Conservation (phyloP, 2,329 filamentous ascomycete genomes). For the Cadophora sp. region DNA sequence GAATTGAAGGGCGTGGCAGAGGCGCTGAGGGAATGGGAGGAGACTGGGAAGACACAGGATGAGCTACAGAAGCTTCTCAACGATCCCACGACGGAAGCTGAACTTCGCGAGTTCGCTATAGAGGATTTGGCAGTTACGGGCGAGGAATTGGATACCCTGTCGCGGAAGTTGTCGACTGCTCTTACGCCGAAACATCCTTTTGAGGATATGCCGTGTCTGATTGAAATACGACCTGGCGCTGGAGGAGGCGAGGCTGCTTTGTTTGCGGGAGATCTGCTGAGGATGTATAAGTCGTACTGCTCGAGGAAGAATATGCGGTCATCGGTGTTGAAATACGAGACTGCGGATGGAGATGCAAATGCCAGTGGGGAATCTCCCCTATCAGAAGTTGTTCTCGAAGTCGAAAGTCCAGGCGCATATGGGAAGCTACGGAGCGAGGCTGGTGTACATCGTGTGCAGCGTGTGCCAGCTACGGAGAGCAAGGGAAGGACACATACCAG, state of each 20-base stretch:
- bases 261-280: slow-evolving; percentile 85
- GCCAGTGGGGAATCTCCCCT: slow-evolving; percentile 71
- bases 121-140: slow-evolving; percentile 79
- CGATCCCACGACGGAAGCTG: slow-evolving; percentile 57
- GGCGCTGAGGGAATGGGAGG: slow-evolving; percentile 66
- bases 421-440: slow-evolving; percentile 84
- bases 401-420: slow-evolving; percentile 80
- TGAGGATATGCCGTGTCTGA: slow-evolving; percentile 83
- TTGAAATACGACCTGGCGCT: slow-evolving; percentile 91
- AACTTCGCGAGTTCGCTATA: slow-evolving; percentile 78
- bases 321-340: slow-evolving; percentile 80
- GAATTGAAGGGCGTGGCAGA: slow-evolving; percentile 64
- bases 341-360: slow-evolving; percentile 67
- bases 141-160: slow-evolving; percentile 66
- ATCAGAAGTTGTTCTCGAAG: slow-evolving; percentile 86
- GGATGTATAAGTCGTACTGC: slow-evolving; percentile 89
- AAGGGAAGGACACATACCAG: slow-evolving; percentile 94
- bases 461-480: slow-evolving; percentile 88
- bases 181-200: slow-evolving; percentile 91
- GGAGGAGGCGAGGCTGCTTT: slow-evolving; percentile 91
- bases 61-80: slow-evolving; percentile 61
- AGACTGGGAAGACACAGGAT: slow-evolving; percentile 56
- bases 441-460: slow-evolving; percentile 93
- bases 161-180: slow-evolving; percentile 72
- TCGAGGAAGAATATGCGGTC: slow-evolving; percentile 69